These are phyloP conservation scores for Chalciporus sphaerocephalus DNA, from an alignment of 768 basidiomycete species.

Conservation along the genomic window DNA sequence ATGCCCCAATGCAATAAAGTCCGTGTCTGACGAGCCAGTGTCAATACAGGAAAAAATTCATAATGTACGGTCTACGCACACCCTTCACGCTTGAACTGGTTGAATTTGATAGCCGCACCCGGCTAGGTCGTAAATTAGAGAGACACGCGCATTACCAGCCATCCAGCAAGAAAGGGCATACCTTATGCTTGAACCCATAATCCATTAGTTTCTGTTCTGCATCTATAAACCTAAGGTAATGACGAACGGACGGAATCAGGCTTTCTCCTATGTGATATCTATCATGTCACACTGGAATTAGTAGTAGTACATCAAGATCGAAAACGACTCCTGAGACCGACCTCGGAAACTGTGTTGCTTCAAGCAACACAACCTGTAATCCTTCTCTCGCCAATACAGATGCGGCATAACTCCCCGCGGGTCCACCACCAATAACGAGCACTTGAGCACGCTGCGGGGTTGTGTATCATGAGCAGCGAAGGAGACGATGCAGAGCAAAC, in stretches of 20 bases:
- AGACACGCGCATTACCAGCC: not conserved
- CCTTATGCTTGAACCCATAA: slow-evolving; percentile 48
- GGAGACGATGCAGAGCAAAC: not conserved
- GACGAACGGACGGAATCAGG: slow-evolving; percentile 46
- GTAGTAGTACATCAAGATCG: not conserved
- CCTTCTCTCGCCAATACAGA: slow-evolving; percentile 54
- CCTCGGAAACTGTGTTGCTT: slow-evolving; percentile 55
- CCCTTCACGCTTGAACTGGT: slow-evolving; percentile 49
- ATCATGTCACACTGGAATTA: not conserved
- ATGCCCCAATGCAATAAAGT: slow-evolving; percentile 50
- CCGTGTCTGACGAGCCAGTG: slow-evolving; percentile 41
- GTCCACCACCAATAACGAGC: slow-evolving; percentile 58
- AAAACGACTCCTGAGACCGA: slow-evolving; percentile 12
- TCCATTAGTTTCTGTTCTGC: slow-evolving; percentile 41
- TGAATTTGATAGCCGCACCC: slow-evolving; percentile 59
- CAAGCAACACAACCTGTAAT: slow-evolving; percentile 52
- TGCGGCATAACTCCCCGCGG: slow-evolving; percentile 55
- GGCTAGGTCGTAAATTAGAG: slow-evolving; percentile 36
- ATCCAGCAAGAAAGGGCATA: slow-evolving; percentile 14
- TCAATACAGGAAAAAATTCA: not conserved
- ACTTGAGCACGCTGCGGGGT: slow-evolving; percentile 23
- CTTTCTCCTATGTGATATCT: slow-evolving; percentile 51
- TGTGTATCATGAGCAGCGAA: not conserved
- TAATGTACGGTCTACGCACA: slow-evolving; percentile 40
- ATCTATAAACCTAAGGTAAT: slow-evolving; percentile 50